Percentiles rank a stretch among this genome's conserved stretches.
phyloP scores from a whole-genome alignment of 1,284 basidiomycete genomes.

The Testicularia cyperi region DNA sequence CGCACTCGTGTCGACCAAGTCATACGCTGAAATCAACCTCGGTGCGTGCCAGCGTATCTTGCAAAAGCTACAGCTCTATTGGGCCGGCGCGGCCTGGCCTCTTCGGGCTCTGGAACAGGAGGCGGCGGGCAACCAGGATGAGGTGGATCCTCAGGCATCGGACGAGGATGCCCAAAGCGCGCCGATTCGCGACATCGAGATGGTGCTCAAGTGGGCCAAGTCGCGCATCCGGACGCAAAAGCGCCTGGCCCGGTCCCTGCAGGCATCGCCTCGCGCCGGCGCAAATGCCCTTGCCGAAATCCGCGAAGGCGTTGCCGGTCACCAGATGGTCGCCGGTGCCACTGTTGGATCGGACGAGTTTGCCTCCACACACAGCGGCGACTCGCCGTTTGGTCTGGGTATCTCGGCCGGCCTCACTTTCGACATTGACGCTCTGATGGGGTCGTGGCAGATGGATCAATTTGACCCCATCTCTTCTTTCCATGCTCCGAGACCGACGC shows the following conservation, averaged over 20 bases:
- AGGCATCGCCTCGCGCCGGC: conserved; percentile 20
- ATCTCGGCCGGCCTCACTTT: conserved; percentile 35
- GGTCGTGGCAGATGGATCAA: conserved; percentile 26
- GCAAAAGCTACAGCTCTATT: conserved; percentile 39
- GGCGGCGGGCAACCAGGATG: conserved; percentile 25
- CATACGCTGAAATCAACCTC: conserved; percentile 43
- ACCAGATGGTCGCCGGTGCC: conserved; percentile 5
- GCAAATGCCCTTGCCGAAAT: conserved; percentile 8
- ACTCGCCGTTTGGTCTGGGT: conserved; percentile 32
- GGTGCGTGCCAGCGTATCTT: conserved; percentile 38
- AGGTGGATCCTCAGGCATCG: conserved; percentile 37
- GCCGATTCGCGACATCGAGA: conserved; percentile 46
- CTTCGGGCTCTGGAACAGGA: conserved; percentile 46
- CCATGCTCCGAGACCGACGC: conserved; percentile 2
- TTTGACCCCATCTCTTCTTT: conserved; percentile 13
- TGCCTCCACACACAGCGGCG: conserved; percentile 27
- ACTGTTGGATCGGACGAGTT: conserved; percentile 20
- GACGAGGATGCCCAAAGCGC: conserved; percentile 47
- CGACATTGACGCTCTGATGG: conserved; percentile 35
- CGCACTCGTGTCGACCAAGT: conserved; percentile 28
- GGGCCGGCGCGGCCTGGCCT: conserved; percentile 47
- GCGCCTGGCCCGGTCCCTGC: conserved; percentile 16
- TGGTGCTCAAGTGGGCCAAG: conserved; percentile 49
- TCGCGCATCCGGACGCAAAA: conserved; percentile 19
- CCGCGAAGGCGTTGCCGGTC: conserved; percentile 9